Percentiles rank a stretch among this genome's conserved stretches.
These are phyloP conservation scores for Populus simonii DNA, from an alignment of 345 rosid species.

Conservation along the genomic window DNA sequence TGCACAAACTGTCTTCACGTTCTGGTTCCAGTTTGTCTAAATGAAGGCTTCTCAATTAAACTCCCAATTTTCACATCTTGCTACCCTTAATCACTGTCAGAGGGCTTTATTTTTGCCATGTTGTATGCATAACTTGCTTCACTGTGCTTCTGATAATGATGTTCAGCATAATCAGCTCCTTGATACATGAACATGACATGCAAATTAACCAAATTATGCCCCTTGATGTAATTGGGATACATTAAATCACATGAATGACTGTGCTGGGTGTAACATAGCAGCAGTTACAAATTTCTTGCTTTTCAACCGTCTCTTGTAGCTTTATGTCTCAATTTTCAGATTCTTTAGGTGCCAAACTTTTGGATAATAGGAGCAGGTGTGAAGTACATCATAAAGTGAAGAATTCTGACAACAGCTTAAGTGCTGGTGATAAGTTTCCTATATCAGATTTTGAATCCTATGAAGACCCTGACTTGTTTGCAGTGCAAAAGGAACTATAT, in stretches of 20 bases:
- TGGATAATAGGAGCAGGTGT: conserved; percentile 33
- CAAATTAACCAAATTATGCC: not conserved
- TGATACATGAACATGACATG: not conserved
- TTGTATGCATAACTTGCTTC: not conserved
- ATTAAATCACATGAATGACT: not conserved
- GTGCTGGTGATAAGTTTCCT: conserved; percentile 48
- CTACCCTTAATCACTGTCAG: not conserved
- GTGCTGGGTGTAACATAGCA: not conserved
- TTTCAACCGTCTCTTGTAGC: conserved; percentile 5
- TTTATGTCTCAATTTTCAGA: conserved; percentile 26
- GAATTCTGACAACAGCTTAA: conserved; percentile 15
- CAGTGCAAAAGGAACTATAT: conserved; percentile 23
- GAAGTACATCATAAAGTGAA: conserved; percentile 26
- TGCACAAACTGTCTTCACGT: not conserved
- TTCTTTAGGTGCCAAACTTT: conserved; percentile 11
- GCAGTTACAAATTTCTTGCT: not conserved
- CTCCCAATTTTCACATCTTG: not conserved
- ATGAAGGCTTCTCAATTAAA: too few relatives aligned
- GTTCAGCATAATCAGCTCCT: not conserved
- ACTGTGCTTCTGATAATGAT: not conserved
- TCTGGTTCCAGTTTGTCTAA: not conserved
- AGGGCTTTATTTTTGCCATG: not conserved
- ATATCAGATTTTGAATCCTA: conserved; percentile 27
- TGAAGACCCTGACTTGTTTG: conserved; percentile 35
- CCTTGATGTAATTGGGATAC: not conserved